Percentiles rank a stretch among this genome's conserved stretches.
Evolutionary conservation across 345 rosid genomes (phyloP).

Genomic region (Salix brachista): DNA sequence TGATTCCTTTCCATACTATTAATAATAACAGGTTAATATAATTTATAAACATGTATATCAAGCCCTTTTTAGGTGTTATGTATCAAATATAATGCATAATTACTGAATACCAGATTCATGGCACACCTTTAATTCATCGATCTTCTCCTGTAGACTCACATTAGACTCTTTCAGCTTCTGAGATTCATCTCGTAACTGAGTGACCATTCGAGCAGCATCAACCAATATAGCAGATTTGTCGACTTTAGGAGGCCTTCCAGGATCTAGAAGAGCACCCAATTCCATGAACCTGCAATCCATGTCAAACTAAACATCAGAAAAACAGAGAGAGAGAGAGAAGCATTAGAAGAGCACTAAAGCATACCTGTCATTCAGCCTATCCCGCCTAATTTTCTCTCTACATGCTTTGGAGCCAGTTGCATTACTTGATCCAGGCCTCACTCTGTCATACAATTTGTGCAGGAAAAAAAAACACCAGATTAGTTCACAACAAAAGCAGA

Average conservation of each 20-base stretch:
- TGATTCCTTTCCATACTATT: background rate
- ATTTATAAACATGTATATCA: background rate
- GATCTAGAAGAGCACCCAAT: conserved; percentile 31
- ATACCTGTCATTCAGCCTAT: conserved; percentile 28
- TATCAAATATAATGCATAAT: background rate
- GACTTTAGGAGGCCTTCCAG: conserved; percentile 30
- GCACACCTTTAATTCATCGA: conserved; percentile 35
- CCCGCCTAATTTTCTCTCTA: conserved; percentile 24
- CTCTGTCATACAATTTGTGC: conserved; percentile 9
- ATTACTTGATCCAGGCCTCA: conserved; percentile 13
- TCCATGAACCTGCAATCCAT: conserved; percentile 32
- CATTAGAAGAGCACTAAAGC: background rate
- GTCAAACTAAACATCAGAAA: background rate
- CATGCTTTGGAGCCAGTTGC: conserved; percentile 21
- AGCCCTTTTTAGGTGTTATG: background rate
- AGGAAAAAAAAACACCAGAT: background rate
- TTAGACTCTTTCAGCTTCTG: conserved; percentile 23
- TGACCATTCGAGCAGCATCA: conserved; percentile 34
- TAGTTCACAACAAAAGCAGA: background rate
- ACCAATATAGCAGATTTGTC: conserved; percentile 32
- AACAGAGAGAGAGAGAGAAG: background rate
- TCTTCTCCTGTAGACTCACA: conserved; percentile 26
- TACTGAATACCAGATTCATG: background rate
- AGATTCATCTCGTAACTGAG: conserved; percentile 25
- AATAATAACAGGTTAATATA: background rate